A percentile compares a stretch with the other conserved stretches of the same genome.
phyloP scores from a whole-genome alignment of 495 filamentous ascomycete species.

The Astrothelium subdiscretum region DNA sequence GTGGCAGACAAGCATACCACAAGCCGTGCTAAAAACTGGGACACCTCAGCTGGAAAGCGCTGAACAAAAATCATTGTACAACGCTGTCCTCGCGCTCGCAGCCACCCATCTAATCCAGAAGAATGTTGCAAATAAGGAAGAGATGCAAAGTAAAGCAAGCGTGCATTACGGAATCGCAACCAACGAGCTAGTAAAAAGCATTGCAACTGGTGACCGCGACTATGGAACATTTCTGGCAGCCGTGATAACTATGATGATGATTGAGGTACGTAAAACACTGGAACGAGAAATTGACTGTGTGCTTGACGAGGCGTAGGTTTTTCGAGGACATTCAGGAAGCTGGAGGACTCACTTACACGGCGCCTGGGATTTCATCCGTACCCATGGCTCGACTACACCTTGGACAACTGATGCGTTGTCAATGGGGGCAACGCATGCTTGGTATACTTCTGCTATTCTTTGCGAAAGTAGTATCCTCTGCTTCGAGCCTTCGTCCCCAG shows the following conservation, averaged over 20 bases:
- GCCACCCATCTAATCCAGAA: neutral
- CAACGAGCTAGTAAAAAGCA: neutral
- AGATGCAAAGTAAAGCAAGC: neutral
- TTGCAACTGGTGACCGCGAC: neutral
- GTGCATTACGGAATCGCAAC: neutral
- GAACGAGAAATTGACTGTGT: neutral
- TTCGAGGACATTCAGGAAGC: slow-evolving; percentile 1
- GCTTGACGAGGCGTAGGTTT: neutral
- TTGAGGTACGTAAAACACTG: neutral
- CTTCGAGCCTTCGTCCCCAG: neutral
- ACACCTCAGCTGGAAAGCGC: neutral
- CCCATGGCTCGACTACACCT: neutral
- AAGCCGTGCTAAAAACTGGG: neutral
- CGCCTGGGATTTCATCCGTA: neutral
- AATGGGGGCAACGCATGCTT: neutral
- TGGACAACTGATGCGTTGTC: neutral
- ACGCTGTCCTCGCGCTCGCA: neutral
- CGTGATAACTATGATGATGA: neutral
- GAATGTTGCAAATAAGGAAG: neutral
- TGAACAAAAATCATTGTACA: neutral
- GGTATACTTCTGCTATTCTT: slow-evolving; percentile 1
- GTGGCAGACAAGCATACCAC: neutral
- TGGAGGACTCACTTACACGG: neutral
- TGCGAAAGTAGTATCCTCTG: neutral
- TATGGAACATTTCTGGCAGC: neutral